Evolutionary conservation across 805 yeast species (phyloP).

Genomic region (Saccharomycodes ludwigii): DNA sequence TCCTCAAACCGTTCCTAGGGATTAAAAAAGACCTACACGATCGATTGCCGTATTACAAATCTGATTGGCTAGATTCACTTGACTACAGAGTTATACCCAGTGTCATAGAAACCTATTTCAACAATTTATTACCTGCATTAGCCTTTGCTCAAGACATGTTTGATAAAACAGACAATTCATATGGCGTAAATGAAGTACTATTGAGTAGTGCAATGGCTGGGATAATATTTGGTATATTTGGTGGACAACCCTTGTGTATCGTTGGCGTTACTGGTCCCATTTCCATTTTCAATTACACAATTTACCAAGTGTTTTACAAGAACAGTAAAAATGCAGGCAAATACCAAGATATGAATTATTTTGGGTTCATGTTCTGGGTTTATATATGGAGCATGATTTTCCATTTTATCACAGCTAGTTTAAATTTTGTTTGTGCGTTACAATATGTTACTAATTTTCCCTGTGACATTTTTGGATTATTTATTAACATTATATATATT

Average conservation of each 20-base stretch:
- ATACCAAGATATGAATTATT: slow-evolving; percentile 29
- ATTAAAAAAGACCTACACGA: slow-evolving; percentile 25
- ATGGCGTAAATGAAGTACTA: slow-evolving; percentile 86
- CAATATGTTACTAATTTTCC: slow-evolving; percentile 68
- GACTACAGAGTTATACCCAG: slow-evolving; percentile 85
- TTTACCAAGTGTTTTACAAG: slow-evolving; percentile 24
- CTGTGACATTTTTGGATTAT: slow-evolving; percentile 88
- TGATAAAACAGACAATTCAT: slow-evolving; percentile 74
- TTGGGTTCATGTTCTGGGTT: slow-evolving; percentile 94
- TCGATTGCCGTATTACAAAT: slow-evolving; percentile 47
- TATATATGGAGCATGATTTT: slow-evolving; percentile 82
- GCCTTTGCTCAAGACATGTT: slow-evolving; percentile 98
- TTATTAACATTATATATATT: slow-evolving; percentile 76
- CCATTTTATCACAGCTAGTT: slow-evolving; percentile 61
- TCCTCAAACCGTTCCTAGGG: slow-evolving; percentile 22
- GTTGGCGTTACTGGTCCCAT: slow-evolving; percentile 98
- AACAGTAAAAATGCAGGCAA: slow-evolving; percentile 1
- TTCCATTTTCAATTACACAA: slow-evolving; percentile 83
- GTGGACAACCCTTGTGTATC: slow-evolving; percentile 87
- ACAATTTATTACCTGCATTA: slow-evolving; percentile 82
- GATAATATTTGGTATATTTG: slow-evolving; percentile 68
- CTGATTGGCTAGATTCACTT: slow-evolving; percentile 76
- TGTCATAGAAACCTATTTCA: slow-evolving; percentile 71
- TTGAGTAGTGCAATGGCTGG: slow-evolving; percentile 83
- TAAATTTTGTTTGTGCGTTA: slow-evolving; percentile 55